Base-by-base conservation (phyloP, 2,329 filamentous ascomycete species). In the Acephala macrosclerotiorum region DNA sequence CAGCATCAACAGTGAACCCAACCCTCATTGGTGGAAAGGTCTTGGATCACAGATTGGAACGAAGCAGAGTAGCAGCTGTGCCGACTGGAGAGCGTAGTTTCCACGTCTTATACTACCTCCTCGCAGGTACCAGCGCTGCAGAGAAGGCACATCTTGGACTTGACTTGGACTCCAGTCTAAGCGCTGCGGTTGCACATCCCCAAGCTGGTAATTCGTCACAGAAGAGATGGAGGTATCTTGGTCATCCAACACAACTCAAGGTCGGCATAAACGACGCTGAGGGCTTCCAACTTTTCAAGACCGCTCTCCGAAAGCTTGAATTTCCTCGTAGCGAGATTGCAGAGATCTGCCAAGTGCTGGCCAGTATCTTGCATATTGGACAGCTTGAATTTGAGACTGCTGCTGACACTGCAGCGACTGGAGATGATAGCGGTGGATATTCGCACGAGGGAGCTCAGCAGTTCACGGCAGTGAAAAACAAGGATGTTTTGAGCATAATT, bases 241-340 rank as follows among this genome's bases (percentile, higher is more conserved):
- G 96, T 2, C 96, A 99, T 73, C 96, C 95, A 0, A 97, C 95
- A 0, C 96, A 99, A 79, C 85, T 99, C 70, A 98, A 97, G 78
- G 93, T 98, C 33, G 96, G 96, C 65, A 94, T 99, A 77, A 97
- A 99, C 75, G 96, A 99, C 75, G 85, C 91, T 1, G 94, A 97
- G 75, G 96, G 95, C 4, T 99, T 99, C 79, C 93, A 97, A 76
- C 90, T 98, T 61, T 98, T 99, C 85, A 98, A 98, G 83, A 97
- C 93, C 0, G 96, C 96, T 1, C 82, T 99, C 58, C 88, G 94
- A 70, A 97, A 97, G 79, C 86, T 99, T 16, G 96, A 98, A 79
- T 98, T 99, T 70, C 92, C 95, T 3, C 88, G 94, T 62, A 90
- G 91, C 66, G 96, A 97, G 74, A 97, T 99, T 75, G 96, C 96